These are phyloP conservation scores for Xerocomellus intermedius DNA, from an alignment of 768 basidiomycete species.

Conservation along the genomic window DNA sequence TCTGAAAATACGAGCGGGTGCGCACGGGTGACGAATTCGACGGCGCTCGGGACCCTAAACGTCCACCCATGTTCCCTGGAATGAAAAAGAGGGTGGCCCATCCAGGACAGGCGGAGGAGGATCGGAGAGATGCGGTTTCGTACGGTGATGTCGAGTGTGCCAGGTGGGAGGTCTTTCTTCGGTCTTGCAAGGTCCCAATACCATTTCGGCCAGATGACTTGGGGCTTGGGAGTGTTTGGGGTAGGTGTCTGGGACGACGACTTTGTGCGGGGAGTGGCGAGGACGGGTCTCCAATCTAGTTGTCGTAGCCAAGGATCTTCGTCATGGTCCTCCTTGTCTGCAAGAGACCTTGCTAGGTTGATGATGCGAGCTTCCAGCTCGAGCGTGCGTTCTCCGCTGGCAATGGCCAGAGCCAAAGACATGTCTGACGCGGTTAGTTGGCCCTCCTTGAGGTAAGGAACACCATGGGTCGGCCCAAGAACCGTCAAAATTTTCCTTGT, in stretches of 20 bases:
- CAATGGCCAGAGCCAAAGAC: slow-evolving; percentile 48
- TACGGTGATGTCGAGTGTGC: slow-evolving; percentile 80
- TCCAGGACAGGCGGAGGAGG: slow-evolving; percentile 85
- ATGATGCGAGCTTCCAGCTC: slow-evolving; percentile 38
- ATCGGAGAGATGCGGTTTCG: slow-evolving; percentile 82
- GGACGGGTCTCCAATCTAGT: slow-evolving; percentile 61
- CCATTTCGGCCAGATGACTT: slow-evolving; percentile 91
- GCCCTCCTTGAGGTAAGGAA: slow-evolving; percentile 44
- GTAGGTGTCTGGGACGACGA: background rate
- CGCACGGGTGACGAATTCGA: slow-evolving; percentile 45
- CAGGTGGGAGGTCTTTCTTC: slow-evolving; percentile 62
- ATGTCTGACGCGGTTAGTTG: slow-evolving; percentile 40
- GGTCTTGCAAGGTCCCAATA: slow-evolving; percentile 87
- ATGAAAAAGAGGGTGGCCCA: slow-evolving; percentile 78
- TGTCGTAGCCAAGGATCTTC: slow-evolving; percentile 59
- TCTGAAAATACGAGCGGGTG: slow-evolving; percentile 58
- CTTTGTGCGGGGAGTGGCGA: background rate
- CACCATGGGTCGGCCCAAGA: slow-evolving; percentile 46
- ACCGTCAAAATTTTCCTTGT: slow-evolving; percentile 44
- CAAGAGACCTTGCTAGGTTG: slow-evolving; percentile 39
- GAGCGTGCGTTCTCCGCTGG: slow-evolving; percentile 39
- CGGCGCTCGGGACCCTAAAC: slow-evolving; percentile 65
- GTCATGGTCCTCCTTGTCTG: slow-evolving; percentile 20
- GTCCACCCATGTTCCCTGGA: slow-evolving; percentile 91
- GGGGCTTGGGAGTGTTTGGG: slow-evolving; percentile 35